phyloP scores from a whole-genome alignment of 345 rosid genomes.

The Eucalyptus brandiana region DNA sequence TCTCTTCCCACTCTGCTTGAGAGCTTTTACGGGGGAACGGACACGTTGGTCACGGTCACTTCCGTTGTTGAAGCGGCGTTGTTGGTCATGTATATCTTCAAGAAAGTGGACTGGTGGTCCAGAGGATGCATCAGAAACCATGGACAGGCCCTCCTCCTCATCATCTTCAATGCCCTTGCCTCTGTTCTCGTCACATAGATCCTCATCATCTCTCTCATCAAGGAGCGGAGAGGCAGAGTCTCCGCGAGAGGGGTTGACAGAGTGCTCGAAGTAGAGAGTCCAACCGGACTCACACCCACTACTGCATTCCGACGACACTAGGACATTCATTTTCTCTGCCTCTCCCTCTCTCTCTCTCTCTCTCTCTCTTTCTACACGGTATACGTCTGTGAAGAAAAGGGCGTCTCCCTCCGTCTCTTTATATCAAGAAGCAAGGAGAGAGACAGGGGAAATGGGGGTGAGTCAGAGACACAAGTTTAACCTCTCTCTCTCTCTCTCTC shows the following conservation, averaged over 20 bases:
- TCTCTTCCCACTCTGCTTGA: conserved; percentile 7
- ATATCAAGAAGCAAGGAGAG: background rate
- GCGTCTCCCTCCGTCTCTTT: background rate
- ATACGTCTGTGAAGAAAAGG: background rate
- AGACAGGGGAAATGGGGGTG: background rate
- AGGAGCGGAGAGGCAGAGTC: background rate
- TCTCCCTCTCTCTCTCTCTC: background rate
- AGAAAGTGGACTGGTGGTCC: conserved; percentile 60
- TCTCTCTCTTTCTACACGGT: background rate
- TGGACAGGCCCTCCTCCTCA: conserved; percentile 75
- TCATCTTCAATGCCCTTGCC: conserved; percentile 17
- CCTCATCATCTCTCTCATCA: background rate
- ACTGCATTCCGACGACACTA: conserved; percentile 41
- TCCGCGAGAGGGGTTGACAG: conserved; percentile 19
- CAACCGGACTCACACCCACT: conserved; percentile 98
- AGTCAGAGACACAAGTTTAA: background rate
- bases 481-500: background rate
- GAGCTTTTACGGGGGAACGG: background rate
- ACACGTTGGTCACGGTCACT: background rate
- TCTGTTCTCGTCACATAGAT: background rate
- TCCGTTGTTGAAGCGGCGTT: conserved; percentile 3
- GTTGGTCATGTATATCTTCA: conserved; percentile 13
- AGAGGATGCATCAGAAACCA: conserved; percentile 99
- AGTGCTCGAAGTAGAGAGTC: conserved; percentile 86
- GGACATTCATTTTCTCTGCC: conserved; percentile 20